phyloP scores from a whole-genome alignment of 1,139 yeast species.

The Diutina ranongensis region DNA sequence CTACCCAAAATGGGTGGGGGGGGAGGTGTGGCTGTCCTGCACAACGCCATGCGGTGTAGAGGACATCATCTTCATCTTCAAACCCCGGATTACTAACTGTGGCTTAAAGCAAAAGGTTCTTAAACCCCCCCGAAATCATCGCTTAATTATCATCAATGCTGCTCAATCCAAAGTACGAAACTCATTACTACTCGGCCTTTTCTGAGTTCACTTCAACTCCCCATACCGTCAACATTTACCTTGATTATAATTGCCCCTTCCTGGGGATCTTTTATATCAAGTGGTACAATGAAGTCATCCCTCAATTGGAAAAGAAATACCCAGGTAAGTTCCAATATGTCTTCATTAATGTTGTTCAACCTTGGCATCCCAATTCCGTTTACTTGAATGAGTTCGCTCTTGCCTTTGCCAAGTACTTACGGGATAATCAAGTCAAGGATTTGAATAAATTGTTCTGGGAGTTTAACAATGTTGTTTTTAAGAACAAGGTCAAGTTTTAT shows the following conservation, averaged over 20 bases:
- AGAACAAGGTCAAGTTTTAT: constrained; percentile 40
- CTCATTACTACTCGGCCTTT: not conserved
- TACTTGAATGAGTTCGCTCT: constrained; percentile 62
- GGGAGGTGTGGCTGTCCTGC: no score
- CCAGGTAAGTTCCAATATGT: constrained; percentile 46
- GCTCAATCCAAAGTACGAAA: constrained; percentile 3
- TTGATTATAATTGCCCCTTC: constrained; percentile 76
- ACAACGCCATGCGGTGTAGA: no score
- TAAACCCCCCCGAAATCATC: no score
- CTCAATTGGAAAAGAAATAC: constrained; percentile 33
- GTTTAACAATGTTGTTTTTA: constrained; percentile 44
- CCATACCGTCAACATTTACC: constrained; percentile 36
- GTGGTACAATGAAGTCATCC: constrained; percentile 41
- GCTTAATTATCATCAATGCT: no score
- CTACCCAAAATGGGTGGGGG: no score
- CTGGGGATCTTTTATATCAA: constrained; percentile 53
- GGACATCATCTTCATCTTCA: no score
- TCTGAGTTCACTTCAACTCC: constrained; percentile 12
- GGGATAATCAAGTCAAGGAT: constrained; percentile 18
- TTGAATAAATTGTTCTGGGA: constrained; percentile 45
- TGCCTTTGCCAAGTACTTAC: constrained; percentile 50
- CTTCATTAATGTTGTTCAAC: constrained; percentile 62
- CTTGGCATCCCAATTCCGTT: constrained; percentile 75
- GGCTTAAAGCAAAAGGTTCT: no score
- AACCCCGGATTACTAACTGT: no score